Base-by-base conservation (phyloP, 345 rosid genomes). In the Eutrema japonicum region DNA sequence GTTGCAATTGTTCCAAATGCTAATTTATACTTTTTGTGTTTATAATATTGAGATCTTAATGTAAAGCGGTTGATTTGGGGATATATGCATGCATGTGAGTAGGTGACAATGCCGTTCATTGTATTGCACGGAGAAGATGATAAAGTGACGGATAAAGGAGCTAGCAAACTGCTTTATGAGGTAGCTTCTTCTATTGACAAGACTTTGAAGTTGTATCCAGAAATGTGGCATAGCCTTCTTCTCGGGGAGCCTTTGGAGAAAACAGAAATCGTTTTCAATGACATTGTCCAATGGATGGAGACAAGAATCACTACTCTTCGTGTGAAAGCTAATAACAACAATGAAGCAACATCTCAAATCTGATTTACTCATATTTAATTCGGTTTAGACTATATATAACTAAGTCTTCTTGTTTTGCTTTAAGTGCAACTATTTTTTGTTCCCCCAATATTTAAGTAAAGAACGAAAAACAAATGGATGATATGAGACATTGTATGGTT, bases 141-240 rank as follows among this genome's bases (percentile, higher is more conserved):
- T 62, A 86, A 64, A 71, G 97, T 95, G 77, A 95, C 92, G 0
- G 96, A 89, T 14, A 83, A 81, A 75, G 76, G 64, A 3, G 85
- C 68, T 0, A 95, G 97, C 87, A 74, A 83, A 64, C 77, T 79
- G 13, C 82, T 95, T 0, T 77, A 71, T 16, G 73, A 78, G 0
- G 82, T 76, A 8, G 85, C 99, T 10, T 70, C 86, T 5, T 85
- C 90, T 62, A 30, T 64, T 0, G 96, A 92, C 85, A 95, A 95
- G 81, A 85, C 88, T 10, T 58, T 95, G 36, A 95, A 89, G 81
- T 33, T 90, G 62, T 95, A 95, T 64, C 87, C 89, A 0, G 91
- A 72, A 3, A 95, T 92, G 98, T 95, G 98, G 98, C 99, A 95
- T 36, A 94, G 98, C 4, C 68, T 95, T 68, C 88, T 95, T 0